phyloP scores from a whole-genome alignment of 2,329 filamentous ascomycete species.

The Aureobasidium mangrovei region DNA sequence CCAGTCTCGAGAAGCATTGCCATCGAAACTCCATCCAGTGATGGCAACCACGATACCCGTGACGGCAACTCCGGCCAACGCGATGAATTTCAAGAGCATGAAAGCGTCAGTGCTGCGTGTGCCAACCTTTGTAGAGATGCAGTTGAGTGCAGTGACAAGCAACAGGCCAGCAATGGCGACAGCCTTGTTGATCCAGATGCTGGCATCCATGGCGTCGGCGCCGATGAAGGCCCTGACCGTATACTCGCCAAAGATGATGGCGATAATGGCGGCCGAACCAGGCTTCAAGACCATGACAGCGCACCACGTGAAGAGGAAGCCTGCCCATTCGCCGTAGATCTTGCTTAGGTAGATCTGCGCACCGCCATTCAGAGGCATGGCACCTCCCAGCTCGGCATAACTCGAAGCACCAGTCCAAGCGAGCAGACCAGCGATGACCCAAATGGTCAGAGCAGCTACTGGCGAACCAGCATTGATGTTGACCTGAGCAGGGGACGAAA shows the following conservation, averaged over 20 bases:
- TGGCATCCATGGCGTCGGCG: conserved; percentile 72
- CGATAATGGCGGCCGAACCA: conserved; percentile 84
- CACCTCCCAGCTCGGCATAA: conserved; percentile 90
- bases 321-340: conserved; percentile 87
- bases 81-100: conserved; percentile 95
- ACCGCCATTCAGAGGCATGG: conserved; percentile 91
- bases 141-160: conserved; percentile 76
- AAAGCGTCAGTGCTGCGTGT: conserved; percentile 83
- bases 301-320: conserved; percentile 95
- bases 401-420: conserved; percentile 95
- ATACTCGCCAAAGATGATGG: conserved; percentile 98
- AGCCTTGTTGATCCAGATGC: conserved; percentile 80
- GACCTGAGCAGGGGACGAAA: conserved; percentile 87
- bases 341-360: conserved; percentile 91
- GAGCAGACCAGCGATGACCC: conserved; percentile 80
- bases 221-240: conserved; percentile 81
- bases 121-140: conserved; percentile 79
- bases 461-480: conserved; percentile 86
- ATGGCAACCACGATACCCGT: conserved; percentile 81
- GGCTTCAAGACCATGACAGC: conserved; percentile 91
- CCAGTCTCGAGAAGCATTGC: conserved; percentile 73
- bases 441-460: conserved; percentile 82
- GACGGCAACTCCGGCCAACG: conserved; percentile 75
- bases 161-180: conserved; percentile 72
- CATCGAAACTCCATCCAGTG: conserved; percentile 73